Evolutionary conservation across 495 filamentous ascomycete genomes (phyloP).

Genomic region (Annulohypoxylon bovei): DNA sequence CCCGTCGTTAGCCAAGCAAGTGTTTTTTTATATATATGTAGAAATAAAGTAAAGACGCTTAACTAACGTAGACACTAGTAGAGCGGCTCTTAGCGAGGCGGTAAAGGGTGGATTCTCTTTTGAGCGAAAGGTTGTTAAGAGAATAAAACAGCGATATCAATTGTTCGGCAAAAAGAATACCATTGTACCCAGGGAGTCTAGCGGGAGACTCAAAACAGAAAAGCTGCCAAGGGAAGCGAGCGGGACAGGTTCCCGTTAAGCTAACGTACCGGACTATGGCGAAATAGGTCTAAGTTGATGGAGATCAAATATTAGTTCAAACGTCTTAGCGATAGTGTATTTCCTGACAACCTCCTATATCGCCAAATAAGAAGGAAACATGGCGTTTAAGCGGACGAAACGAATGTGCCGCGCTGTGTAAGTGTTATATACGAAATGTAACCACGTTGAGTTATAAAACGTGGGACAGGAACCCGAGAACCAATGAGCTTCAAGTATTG

Average conservation of each 20-base stretch:
- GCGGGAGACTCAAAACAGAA: background rate
- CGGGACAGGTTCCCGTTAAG: background rate
- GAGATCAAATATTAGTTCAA: background rate
- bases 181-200: background rate
- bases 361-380: background rate
- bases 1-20: too few species aligned
- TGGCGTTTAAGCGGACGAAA: background rate
- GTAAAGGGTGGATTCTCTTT: background rate
- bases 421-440: background rate
- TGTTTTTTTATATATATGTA: too few species aligned
- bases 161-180: background rate
- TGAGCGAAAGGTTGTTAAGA: background rate
- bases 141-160: background rate
- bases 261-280: background rate
- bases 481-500: background rate
- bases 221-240: background rate
- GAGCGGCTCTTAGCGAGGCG: background rate
- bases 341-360: background rate
- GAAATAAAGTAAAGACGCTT: background rate
- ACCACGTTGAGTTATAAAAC: background rate
- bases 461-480: background rate
- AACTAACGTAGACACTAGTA: background rate
- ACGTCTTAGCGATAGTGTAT: background rate
- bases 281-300: background rate
- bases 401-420: background rate